phyloP scores from a whole-genome alignment of 257 asterid species.

The Fraxinus pennsylvanica region DNA sequence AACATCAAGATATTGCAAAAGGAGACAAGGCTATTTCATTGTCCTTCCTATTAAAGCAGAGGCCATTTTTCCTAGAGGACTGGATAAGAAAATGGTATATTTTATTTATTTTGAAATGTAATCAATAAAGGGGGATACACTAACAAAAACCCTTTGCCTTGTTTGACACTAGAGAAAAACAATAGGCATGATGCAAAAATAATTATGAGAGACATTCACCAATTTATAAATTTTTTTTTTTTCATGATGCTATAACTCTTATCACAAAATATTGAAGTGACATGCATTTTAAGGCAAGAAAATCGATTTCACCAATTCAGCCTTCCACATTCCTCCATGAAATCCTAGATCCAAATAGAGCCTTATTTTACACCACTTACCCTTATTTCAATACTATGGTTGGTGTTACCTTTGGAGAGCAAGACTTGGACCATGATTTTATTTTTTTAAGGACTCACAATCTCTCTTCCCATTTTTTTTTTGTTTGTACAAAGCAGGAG shows the following conservation, averaged over 20 bases:
- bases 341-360: not conserved
- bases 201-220: not conserved
- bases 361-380: not conserved
- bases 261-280: not conserved
- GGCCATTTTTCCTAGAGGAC: not conserved
- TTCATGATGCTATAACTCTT: not conserved
- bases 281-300: not conserved
- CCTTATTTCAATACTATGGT: too few relatives aligned
- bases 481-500: not conserved
- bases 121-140: not conserved
- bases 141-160: not conserved
- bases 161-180: not conserved
- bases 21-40: not conserved
- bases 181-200: not conserved
- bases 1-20: conserved; percentile 10
- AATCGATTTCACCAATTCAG: not conserved
- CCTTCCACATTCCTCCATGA: not conserved
- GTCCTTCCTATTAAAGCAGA: not conserved
- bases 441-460: too few relatives aligned
- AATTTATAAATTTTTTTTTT: not conserved
- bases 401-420: too few relatives aligned
- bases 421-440: too few relatives aligned
- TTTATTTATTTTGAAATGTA: not conserved
- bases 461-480: too few relatives aligned
- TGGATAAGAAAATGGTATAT: not conserved